Evolutionary conservation across 2,329 filamentous ascomycete species (phyloP), one percentile per base, ranked within the genome.

Genomic region (Cytospora mali): DNA sequence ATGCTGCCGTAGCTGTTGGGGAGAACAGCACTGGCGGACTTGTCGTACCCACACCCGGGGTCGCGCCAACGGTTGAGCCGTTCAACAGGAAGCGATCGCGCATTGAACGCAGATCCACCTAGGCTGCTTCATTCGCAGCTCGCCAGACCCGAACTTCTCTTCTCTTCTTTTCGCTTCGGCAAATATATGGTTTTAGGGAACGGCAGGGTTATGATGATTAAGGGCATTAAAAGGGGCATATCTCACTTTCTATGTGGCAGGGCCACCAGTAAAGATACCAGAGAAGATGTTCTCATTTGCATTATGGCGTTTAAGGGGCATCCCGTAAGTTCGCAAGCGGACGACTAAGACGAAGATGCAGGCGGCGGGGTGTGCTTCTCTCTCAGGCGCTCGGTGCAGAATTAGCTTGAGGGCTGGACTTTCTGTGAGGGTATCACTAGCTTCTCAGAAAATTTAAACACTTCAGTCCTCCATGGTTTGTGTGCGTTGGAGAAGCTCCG

Each of bases 61-160:
- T 64, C 25, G 62, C 62, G 4, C 64, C 64, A n/a, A 50, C 61
- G 16, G 64, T 65, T 5, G 16, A 59, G 48, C 64, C 64, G 27
- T 46, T 46, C n/a, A 63, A 35, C 42, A 57, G 48, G 18, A 65
- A n/a, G 51, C 56, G 64, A 23, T 65, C 61, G 16, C 56, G 64
- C 35, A 65, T 65, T 50, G 56, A 60, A 48, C 58, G 58, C 39
- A 60, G n/a, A 35, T 50, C 35, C n/a, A 29, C 49, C 46, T 60
- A 49, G n/a, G n/a, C n/a, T n/a, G n/a, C n/a, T n/a, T n/a, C n/a
- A n/a, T n/a, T n/a, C n/a, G n/a, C n/a, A n/a, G n/a, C n/a, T n/a
- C n/a, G n/a, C n/a, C n/a, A n/a, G n/a, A n/a, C n/a, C 35, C 25
- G 13, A 46, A 48, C 4, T 31, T 10, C 13, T 23, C 25, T 33